These are phyloP conservation scores for Cicer bijugum DNA, from an alignment of 306 rosid genomes.

Conservation along the genomic window DNA sequence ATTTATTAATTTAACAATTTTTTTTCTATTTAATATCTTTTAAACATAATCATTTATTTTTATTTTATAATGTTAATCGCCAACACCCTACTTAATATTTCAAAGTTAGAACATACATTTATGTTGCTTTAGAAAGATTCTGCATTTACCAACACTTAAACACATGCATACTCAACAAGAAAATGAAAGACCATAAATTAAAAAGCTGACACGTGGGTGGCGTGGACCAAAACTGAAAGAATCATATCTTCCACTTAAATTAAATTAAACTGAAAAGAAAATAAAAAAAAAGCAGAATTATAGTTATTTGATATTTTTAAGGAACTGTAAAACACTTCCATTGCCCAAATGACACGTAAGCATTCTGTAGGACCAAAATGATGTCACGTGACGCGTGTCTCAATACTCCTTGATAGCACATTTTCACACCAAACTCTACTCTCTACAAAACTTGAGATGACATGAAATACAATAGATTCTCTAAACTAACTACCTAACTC, in stretches of 20 bases:
- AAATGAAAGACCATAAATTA: slow-evolving; percentile 20
- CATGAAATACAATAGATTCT: too few relatives aligned
- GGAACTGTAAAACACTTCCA: slow-evolving; percentile 39
- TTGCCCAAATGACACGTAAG: slow-evolving; percentile 37
- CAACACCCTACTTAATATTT: too few relatives aligned
- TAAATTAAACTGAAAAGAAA: background rate
- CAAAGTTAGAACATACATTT: too few relatives aligned
- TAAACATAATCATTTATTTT: too few relatives aligned
- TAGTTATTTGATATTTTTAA: slow-evolving; percentile 26
- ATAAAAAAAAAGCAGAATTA: background rate
- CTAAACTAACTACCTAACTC: too few relatives aligned
- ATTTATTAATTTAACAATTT: too few relatives aligned
- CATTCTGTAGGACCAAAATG: background rate
- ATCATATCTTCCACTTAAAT: slow-evolving; percentile 12
- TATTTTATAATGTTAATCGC: too few relatives aligned
- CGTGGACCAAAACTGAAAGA: background rate
- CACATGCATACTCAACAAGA: background rate
- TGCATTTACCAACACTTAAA: background rate
- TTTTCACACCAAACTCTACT: background rate
- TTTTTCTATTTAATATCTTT: too few relatives aligned
- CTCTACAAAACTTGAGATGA: background rate
- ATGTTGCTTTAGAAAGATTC: background rate
- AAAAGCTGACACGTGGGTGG: slow-evolving; percentile 35
- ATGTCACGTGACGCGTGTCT: slow-evolving; percentile 28
- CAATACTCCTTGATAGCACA: background rate